Evolutionary conservation across 1,139 yeast genomes (phyloP).

Genomic region (Debaryomyces coudertii): DNA sequence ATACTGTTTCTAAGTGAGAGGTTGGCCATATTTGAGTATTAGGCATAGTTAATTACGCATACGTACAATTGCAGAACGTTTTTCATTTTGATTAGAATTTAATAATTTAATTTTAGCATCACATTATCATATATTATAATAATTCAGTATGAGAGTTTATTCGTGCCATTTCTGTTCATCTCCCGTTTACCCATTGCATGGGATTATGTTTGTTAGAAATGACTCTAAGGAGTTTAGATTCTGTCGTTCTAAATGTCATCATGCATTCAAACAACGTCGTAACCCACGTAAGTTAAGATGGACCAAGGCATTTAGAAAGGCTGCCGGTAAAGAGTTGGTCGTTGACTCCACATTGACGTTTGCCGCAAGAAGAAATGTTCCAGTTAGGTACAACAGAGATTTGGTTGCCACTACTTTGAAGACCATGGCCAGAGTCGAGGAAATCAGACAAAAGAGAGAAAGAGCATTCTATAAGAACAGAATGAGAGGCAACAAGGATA

Average conservation of each 20-base stretch:
- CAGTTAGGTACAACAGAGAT: slow-evolving; percentile 96
- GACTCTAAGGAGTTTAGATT: slow-evolving; percentile 97
- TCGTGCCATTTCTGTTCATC: slow-evolving; percentile 97
- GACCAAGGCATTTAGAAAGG: slow-evolving; percentile 99
- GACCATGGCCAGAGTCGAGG: slow-evolving; percentile 96
- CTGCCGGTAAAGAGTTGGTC: slow-evolving; percentile 98
- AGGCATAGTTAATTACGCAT: slow-evolving; percentile 1
- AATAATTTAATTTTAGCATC: slow-evolving; percentile 9
- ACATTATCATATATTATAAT: slow-evolving; percentile 5
- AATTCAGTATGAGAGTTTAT: slow-evolving; percentile 74
- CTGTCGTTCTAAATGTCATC: slow-evolving; percentile 98
- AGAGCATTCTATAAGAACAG: slow-evolving; percentile 98
- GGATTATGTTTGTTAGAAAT: slow-evolving; percentile 96
- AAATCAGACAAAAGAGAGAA: slow-evolving; percentile 94
- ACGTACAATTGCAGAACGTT: slow-evolving; percentile 4
- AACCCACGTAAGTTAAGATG: slow-evolving; percentile 97
- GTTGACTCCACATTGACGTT: slow-evolving; percentile 96
- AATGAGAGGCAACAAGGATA: slow-evolving; percentile 96
- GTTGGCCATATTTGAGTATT: slow-evolving; percentile 1
- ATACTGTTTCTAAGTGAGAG: background rate
- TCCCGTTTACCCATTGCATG: slow-evolving; percentile 97
- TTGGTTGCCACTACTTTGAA: slow-evolving; percentile 89
- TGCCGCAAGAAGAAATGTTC: slow-evolving; percentile 96
- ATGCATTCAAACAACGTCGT: slow-evolving; percentile 96
- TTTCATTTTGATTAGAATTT: slow-evolving; percentile 6